Conservation (phyloP, 1,284 basidiomycete species). For the Meira nashicola region DNA sequence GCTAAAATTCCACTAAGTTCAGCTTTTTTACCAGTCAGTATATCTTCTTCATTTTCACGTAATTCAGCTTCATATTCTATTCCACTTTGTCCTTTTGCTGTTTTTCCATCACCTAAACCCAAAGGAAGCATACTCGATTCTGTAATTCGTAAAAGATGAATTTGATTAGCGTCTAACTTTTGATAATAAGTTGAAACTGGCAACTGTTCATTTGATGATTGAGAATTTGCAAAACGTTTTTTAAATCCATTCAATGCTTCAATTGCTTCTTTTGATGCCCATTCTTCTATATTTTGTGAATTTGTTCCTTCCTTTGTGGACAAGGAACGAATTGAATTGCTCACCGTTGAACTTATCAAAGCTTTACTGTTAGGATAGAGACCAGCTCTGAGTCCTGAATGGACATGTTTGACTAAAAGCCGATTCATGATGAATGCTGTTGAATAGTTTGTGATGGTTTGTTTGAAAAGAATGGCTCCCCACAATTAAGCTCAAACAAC, state of each 20-base stretch:
- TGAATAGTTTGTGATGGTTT: no score
- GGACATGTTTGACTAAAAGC: no score
- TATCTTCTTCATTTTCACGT: conserved; percentile 3
- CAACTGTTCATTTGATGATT: background rate
- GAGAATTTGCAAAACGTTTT: background rate
- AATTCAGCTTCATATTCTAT: background rate
- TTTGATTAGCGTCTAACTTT: conserved; percentile 4
- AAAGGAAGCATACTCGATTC: conserved; percentile 8
- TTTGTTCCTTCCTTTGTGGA: no score
- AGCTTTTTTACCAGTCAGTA: background rate
- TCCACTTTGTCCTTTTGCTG: background rate
- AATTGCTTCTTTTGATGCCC: conserved; percentile 3
- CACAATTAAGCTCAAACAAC: no score
- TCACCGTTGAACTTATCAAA: no score
- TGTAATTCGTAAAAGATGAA: background rate
- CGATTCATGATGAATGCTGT: no score
- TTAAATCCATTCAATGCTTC: background rate
- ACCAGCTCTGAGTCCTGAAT: no score
- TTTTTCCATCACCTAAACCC: background rate
- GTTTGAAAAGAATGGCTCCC: no score
- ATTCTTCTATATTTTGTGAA: background rate
- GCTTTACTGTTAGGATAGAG: no score
- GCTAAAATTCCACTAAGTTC: background rate
- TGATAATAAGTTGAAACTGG: background rate
- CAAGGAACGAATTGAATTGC: no score